phyloP scores from a whole-genome alignment of 208 protist genomes.

The Histomonas meleagridis region DNA sequence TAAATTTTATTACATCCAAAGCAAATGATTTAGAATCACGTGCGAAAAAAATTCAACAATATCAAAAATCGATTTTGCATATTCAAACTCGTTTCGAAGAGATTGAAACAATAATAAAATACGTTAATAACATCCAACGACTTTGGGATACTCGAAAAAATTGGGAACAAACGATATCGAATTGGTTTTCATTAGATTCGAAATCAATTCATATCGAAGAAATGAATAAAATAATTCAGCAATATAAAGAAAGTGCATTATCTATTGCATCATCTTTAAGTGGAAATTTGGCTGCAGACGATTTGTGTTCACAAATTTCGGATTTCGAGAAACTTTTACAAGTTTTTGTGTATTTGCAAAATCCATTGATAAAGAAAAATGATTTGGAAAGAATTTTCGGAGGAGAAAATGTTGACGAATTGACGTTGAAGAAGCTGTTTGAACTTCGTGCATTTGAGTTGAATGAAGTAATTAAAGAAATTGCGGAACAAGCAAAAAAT shows the following conservation, averaged over 20 bases:
- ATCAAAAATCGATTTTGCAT: neutral
- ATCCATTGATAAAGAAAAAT: neutral
- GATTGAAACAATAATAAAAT: neutral
- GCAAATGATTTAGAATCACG: neutral
- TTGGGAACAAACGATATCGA: neutral
- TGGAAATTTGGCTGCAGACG: neutral
- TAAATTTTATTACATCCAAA: neutral
- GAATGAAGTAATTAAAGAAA: neutral
- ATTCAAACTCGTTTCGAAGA: neutral
- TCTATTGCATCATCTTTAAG: neutral
- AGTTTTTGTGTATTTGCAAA: neutral
- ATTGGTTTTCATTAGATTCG: neutral
- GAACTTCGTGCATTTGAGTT: conserved; percentile 13
- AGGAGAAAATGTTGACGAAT: neutral
- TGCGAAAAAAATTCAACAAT: neutral
- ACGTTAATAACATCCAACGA: neutral
- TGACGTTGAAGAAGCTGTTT: neutral
- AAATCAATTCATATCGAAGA: neutral
- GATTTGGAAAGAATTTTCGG: neutral
- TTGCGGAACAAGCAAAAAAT: neutral
- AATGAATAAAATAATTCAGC: neutral
- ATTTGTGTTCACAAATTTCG: neutral
- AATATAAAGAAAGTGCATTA: conserved; percentile 1
- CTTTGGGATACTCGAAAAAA: neutral
- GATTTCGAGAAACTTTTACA: neutral